Evolutionary conservation across 257 asterid genomes (phyloP).

Genomic region (Echites panduratus): DNA sequence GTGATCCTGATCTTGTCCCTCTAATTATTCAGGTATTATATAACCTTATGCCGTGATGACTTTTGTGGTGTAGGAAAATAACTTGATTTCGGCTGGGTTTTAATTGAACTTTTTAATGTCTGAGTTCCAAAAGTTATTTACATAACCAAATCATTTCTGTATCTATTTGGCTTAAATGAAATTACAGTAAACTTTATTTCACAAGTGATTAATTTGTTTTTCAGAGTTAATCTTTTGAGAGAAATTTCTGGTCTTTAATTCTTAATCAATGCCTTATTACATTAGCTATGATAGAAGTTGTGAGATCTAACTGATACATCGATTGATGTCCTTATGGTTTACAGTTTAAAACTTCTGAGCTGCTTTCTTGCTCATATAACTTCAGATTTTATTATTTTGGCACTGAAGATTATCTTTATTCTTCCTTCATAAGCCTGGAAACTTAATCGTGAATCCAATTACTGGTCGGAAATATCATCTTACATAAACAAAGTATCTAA

Average conservation of each 20-base stretch:
- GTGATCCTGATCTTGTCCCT: slow-evolving; percentile 95
- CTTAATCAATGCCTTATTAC: neutral
- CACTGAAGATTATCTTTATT: neutral
- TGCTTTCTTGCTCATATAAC: neutral
- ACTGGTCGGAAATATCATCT: neutral
- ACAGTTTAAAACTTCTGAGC: neutral
- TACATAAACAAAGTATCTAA: neutral
- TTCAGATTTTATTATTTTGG: neutral
- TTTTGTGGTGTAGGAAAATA: neutral
- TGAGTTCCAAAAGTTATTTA: neutral
- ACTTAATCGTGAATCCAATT: neutral
- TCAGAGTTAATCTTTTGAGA: too few relatives aligned
- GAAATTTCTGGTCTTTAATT: too few relatives aligned
- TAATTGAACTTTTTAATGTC: neutral
- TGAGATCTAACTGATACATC: neutral
- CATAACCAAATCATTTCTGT: neutral
- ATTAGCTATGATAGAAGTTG: too few relatives aligned
- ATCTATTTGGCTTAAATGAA: neutral
- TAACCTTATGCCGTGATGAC: slow-evolving; percentile 4
- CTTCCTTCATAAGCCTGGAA: neutral
- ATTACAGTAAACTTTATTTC: neutral
- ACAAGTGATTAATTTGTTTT: neutral
- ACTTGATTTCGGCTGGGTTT: neutral
- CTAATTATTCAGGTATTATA: slow-evolving; percentile 80
- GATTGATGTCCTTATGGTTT: neutral